Conservation (phyloP, 371 early-diverging fungal genomes). For the Syncephalastrum monosporum region DNA sequence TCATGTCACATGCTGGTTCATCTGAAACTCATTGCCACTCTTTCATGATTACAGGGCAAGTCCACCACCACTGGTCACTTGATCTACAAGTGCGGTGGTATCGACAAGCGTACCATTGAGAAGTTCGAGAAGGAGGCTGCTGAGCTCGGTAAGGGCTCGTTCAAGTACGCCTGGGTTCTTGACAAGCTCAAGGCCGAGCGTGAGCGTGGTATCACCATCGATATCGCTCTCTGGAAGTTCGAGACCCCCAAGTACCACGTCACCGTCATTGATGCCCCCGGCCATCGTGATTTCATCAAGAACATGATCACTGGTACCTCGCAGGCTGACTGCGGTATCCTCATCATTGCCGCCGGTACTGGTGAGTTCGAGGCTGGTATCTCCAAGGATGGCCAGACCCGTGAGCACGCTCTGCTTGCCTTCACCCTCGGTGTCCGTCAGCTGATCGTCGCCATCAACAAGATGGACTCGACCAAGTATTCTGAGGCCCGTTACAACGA, state of each 20-base stretch:
- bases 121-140: slow-evolving; percentile 99
- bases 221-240: slow-evolving; percentile 92
- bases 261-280: slow-evolving; percentile 98
- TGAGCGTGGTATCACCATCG: slow-evolving; percentile 94
- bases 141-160: slow-evolving; percentile 97
- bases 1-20: too few species aligned
- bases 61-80: slow-evolving; percentile 81
- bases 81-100: slow-evolving; percentile 98
- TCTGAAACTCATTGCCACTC: slow-evolving; percentile 37
- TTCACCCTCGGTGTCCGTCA: slow-evolving; percentile 95
- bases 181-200: slow-evolving; percentile 98
- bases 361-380: slow-evolving; percentile 99
- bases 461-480: slow-evolving; percentile 72
- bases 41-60: slow-evolving; percentile 24
- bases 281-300: slow-evolving; percentile 99
- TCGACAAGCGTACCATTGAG: slow-evolving; percentile 98
- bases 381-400: slow-evolving; percentile 94
- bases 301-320: slow-evolving; percentile 99
- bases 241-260: slow-evolving; percentile 93
- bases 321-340: slow-evolving; percentile 75
- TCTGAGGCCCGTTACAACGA: slow-evolving; percentile 66
- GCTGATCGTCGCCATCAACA: slow-evolving; percentile 97
- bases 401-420: slow-evolving; percentile 98
- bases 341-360: slow-evolving; percentile 89
- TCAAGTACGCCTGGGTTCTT: slow-evolving; percentile 96